Evolutionary conservation across 1,284 basidiomycete species (phyloP).

Genomic region (Inonotus hispidus): DNA sequence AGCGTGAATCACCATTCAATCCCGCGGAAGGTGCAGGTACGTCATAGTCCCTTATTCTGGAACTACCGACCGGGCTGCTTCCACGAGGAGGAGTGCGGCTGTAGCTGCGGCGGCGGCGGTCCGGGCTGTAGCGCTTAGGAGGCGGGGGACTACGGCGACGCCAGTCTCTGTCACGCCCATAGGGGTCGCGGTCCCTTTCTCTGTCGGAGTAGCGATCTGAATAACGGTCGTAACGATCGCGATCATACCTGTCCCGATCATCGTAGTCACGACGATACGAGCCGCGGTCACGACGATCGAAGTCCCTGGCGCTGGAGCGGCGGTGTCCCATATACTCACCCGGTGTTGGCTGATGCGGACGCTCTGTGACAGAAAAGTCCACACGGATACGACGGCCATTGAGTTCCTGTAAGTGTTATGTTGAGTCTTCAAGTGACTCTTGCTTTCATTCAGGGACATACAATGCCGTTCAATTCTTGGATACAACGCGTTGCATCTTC

Average conservation of each 20-base stretch:
- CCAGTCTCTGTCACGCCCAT: slow-evolving; percentile 41
- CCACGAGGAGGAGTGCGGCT: slow-evolving; percentile 74
- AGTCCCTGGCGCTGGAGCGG: slow-evolving; percentile 48
- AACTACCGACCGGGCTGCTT: slow-evolving; percentile 52
- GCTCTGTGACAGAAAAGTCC: slow-evolving; percentile 92
- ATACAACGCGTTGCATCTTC: slow-evolving; percentile 89
- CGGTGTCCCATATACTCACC: slow-evolving; percentile 97
- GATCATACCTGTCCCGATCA: slow-evolving; percentile 16
- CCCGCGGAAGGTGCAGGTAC: slow-evolving; percentile 14
- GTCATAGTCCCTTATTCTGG: slow-evolving; percentile 44
- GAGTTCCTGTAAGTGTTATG: slow-evolving; percentile 55
- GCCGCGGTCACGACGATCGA: slow-evolving; percentile 25
- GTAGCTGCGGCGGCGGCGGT: slow-evolving; percentile 68
- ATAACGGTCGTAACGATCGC: slow-evolving; percentile 33
- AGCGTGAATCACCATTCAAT: slow-evolving; percentile 36
- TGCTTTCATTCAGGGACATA: slow-evolving; percentile 36
- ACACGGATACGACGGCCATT: slow-evolving; percentile 96
- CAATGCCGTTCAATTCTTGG: slow-evolving; percentile 87
- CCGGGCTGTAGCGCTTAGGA: slow-evolving; percentile 53
- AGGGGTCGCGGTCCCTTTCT: slow-evolving; percentile 39
- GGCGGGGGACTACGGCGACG: slow-evolving; percentile 65
- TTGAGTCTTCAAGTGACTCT: neutral
- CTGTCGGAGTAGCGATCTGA: slow-evolving; percentile 36
- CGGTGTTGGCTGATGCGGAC: slow-evolving; percentile 93
- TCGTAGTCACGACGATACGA: slow-evolving; percentile 33